These are phyloP conservation scores for Darksidea phi DNA, from an alignment of 495 filamentous ascomycete genomes.

Conservation along the genomic window DNA sequence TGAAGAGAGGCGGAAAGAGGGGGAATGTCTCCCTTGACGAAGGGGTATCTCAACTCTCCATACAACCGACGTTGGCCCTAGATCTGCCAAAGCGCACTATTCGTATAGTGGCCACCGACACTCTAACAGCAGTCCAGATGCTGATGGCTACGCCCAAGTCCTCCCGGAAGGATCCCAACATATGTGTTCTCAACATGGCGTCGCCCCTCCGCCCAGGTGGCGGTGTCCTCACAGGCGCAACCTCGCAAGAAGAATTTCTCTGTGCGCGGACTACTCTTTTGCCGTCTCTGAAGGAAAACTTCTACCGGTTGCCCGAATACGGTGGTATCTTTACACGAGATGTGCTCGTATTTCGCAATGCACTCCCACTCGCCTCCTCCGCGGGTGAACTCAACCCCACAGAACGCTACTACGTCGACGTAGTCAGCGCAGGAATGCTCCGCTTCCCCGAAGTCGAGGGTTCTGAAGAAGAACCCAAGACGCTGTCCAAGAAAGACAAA, in stretches of 20 bases:
- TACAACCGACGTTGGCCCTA: neutral
- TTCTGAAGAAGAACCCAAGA: conserved; percentile 21
- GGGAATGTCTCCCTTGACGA: conserved; percentile 2
- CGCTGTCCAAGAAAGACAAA: conserved; percentile 26
- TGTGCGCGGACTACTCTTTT: conserved; percentile 43
- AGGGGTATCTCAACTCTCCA: neutral
- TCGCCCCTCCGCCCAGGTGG: conserved; percentile 36
- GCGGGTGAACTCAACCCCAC: conserved; percentile 33
- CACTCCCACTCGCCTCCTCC: conserved; percentile 9
- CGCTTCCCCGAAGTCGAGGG: conserved; percentile 39
- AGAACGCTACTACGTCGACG: conserved; percentile 43
- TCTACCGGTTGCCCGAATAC: conserved; percentile 43
- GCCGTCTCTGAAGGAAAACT: conserved; percentile 40
- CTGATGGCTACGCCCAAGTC: conserved; percentile 29
- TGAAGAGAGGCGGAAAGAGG: conserved; percentile 8
- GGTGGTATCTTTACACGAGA: conserved; percentile 40
- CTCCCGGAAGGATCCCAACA: conserved; percentile 28
- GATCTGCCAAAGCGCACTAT: conserved; percentile 35
- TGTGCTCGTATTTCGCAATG: conserved; percentile 41
- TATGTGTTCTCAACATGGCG: conserved; percentile 43
- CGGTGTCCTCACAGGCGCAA: conserved; percentile 39
- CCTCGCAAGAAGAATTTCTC: conserved; percentile 45
- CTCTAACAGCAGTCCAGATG: conserved; percentile 48
- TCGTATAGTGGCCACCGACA: conserved; percentile 48
- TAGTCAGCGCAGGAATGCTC: conserved; percentile 40